Base-by-base conservation (phyloP, 257 asterid genomes). In the Ehretia macrophylla region DNA sequence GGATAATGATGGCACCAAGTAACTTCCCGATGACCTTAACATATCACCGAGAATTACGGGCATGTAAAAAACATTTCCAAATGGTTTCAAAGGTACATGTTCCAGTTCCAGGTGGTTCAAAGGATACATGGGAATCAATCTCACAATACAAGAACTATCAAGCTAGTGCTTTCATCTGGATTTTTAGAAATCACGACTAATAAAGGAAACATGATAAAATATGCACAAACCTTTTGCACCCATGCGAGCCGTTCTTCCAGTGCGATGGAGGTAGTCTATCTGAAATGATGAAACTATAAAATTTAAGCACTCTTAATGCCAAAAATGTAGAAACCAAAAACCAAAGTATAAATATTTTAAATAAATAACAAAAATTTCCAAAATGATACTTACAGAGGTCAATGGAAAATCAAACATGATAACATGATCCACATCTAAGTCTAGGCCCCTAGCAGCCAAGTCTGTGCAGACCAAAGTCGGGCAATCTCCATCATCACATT, bases 201-300 rank as follows among this genome's bases (percentile, higher is more conserved):
- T 47, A 37, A 59, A 46, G 53, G 51, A 35, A 49, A 39, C 50
- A 45, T 44, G 46, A 32, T 47, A 32, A 17, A 38, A 59, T 78
- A 92, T n/a, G n/a, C n/a, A n/a, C n/a, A n/a, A n/a, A n/a, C 97
- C 99, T 85, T 92, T 92, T 65, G 97, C 99, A 66, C 97, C 99
- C 97, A 93, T 93, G 59, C 97, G 97, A 78, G 99, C 99, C 68
- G 99, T 93, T 79, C 97, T 84, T 75, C 99, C 99, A 62, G 96
- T 93, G 44, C 99, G 97, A 72, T 89, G 99, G 62, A 93, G 97
- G 77, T 93, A 93, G 69, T 93, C 99, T 20, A 93, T 81, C 99
- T 93, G 65, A 32, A 65, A 63, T 18, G 56, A 56, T 3, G 46
- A 52, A 55, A 55, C 22, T n/a, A 23, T 16, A 51, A 10, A n/a